Conservation (phyloP, 768 basidiomycete species). For the Lyophyllum atratum region DNA sequence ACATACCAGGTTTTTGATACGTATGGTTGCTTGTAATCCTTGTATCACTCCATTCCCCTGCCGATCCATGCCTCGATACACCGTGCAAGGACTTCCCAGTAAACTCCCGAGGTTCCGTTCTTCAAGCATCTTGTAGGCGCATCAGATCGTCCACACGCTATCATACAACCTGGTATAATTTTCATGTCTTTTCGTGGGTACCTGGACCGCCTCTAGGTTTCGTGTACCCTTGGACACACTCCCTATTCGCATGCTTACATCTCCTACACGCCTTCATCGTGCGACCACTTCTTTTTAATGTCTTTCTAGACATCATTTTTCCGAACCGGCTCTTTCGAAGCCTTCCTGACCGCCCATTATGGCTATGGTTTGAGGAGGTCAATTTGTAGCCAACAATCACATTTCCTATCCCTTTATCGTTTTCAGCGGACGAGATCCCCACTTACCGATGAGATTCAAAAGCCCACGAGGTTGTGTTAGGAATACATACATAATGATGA, state of each 20-base stretch:
- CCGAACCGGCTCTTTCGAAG: conserved; percentile 57
- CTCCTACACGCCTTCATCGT: too few relatives aligned
- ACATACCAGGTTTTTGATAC: conserved; percentile 24
- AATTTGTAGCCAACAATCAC: conserved; percentile 61
- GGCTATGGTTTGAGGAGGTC: conserved; percentile 54
- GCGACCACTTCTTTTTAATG: conserved; percentile 10
- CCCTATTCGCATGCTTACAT: not conserved
- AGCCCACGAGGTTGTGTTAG: conserved; percentile 1
- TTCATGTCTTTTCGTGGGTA: too few relatives aligned
- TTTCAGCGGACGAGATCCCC: conserved; percentile 3
- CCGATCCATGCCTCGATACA: not conserved
- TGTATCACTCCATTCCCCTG: not conserved
- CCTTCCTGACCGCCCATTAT: conserved; percentile 39
- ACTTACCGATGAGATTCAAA: conserved; percentile 5
- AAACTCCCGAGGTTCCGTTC: not conserved
- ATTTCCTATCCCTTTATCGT: not conserved
- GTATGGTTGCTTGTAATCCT: not conserved
- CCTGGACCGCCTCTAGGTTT: too few relatives aligned
- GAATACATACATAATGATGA: not conserved
- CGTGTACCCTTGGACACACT: not conserved
- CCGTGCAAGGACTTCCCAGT: not conserved
- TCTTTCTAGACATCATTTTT: conserved; percentile 22
- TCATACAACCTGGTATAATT: too few relatives aligned
- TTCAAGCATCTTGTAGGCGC: not conserved
- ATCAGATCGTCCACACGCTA: too few relatives aligned